Base-by-base conservation (phyloP, 108 stramenopile species). In the Cyclotella choctawhatcheeana region DNA sequence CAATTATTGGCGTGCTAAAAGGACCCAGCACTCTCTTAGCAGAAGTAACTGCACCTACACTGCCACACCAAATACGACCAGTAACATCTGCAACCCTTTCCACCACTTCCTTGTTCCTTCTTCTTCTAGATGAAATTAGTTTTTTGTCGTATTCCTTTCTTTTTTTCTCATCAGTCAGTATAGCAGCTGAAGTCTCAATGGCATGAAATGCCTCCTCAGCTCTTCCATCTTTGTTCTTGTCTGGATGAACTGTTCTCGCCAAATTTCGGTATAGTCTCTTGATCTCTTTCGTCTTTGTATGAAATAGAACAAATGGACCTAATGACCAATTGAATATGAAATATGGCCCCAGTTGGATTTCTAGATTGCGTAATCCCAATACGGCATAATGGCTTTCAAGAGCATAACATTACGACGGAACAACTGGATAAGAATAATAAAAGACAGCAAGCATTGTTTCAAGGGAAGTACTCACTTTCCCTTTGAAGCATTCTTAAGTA, bases 151-250 rank as follows among this genome's bases (percentile, higher is more conserved):
- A 96, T 12, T 80, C 76, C 44, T 73, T 35, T 47, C 88, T 79
- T 40, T 66, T 51, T 5, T 69, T 52, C 8, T 78, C 77, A 61
- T 93, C 88, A 16, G 83, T 79, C 34, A 96, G 66, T 32, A 93
- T 72, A 21, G 78, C 73, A 3, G 90, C 88, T n/a, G 86, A 77
- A 24, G 82, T 58, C 55, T 96, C 89, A 26, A 93, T 50, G 2
- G 86, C 90, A 66, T 88, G 73, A 78, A 96, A 96, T 21, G 94
- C 94, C 56, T 93, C 87, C 37, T 90, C 79, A 13, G 94, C 94
- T 45, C 90, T 55, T 5, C 86, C 89, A 78, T 96, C 92, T 21
- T 65, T 76, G 45, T 84, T 84, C 58, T 84, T 84, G 52, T 84
- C 83, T 0, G 83, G 83, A 63, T 84, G 83, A 14, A 80, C 71